Base-by-base conservation (phyloP, 2,329 filamentous ascomycete species). In the Penicillium sp. region DNA sequence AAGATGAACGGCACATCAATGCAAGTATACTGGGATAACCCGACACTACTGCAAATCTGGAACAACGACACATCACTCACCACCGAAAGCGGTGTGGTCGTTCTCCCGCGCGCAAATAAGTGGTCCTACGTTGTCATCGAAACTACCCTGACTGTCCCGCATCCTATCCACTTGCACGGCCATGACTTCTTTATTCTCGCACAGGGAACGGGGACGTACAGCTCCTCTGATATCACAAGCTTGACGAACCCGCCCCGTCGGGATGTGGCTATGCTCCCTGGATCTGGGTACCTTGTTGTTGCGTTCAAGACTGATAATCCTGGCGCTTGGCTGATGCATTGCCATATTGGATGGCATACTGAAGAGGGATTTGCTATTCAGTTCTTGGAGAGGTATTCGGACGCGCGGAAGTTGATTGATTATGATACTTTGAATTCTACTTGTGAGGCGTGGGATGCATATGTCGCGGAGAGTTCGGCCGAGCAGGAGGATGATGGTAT, bases 241-340 rank as follows among this genome's bases (percentile, higher is more conserved):
- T 39, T 39, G 10, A 39, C 36, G n/a, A 39, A 39, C n/a, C 36
- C 36, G 9, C 36, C 36, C 36, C 36, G 36, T 2, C 36, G 36
- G n/a, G 36, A 39, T 39, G 36, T 39, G 9, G 36, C 36, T 16
- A 39, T 39, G 36, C 36, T 39, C n/a, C 36, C 36, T 10, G 36
- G 9, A 10, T 11, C 36, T 19, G 36, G 36, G 2, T 39, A 39
- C 5, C 36, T 39, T 39, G 36, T 78, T 3, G 68, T 84, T 9
- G 81, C 76, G 0, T 84, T 82, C 64, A 61, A 75, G 56, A 74
- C 79, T 0, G 78, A 85, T 64, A 84, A 84, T 64, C 82, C 81
- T 0, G 82, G 82, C 0, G 68, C 62, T 2, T 74, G 72, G 72
- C 45, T 73, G 27, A 70, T 73, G 67, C 70, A 74, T 56, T 73